Base-by-base conservation (phyloP, 2,329 filamentous ascomycete genomes). In the Colletotrichum ledebouriae region DNA sequence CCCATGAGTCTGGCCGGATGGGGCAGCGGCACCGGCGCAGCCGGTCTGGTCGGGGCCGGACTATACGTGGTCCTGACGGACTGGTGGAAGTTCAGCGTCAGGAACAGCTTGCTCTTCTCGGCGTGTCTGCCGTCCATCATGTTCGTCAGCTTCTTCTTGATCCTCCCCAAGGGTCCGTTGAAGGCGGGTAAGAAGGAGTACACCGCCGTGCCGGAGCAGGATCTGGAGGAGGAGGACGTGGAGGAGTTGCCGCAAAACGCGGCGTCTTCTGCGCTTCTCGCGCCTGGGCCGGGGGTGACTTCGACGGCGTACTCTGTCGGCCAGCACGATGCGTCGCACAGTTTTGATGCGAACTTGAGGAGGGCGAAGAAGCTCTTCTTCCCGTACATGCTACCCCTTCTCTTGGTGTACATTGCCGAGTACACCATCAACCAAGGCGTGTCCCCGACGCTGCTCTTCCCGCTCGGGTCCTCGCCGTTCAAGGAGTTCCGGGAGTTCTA, bases 371-470 rank as follows among this genome's bases (percentile, higher is more conserved):
- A 85, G 0, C 84, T 98, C 1, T 91, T 98, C 75, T 82, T 97
- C 50, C 89, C 89, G 0, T 91, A 90, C 78, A 98, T 99, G 94
- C 85, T 97, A 3, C 96, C 96, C 0, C 85, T 99, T 13, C 85
- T 98, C 39, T 82, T 98, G 15, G 96, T 99, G 34, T 99, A 98
- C 78, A 87, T 98, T 41, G 94, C 94, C 64, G 96, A 99, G 82
- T 99, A 99, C 78, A 97, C 93, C 63, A 98, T 98, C 79, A 98
- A 98, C 81, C 94, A 97, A 82, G 95, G 94, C 41, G 94, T 98
- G 0, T 86, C 94, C 0, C 95, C 96, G 1, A 97, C 94, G 0
- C 84, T 98, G 0, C 87, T 99, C 4, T 99, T 97, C 76, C 94
- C 94, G 0, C 84, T 98, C 1, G 76, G 85, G 1, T 80, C 86